A percentile compares a stretch with the other conserved stretches of the same genome.
These are phyloP conservation scores for Pleurotus ostreatus DNA, from an alignment of 768 basidiomycete species.

Conservation along the genomic window DNA sequence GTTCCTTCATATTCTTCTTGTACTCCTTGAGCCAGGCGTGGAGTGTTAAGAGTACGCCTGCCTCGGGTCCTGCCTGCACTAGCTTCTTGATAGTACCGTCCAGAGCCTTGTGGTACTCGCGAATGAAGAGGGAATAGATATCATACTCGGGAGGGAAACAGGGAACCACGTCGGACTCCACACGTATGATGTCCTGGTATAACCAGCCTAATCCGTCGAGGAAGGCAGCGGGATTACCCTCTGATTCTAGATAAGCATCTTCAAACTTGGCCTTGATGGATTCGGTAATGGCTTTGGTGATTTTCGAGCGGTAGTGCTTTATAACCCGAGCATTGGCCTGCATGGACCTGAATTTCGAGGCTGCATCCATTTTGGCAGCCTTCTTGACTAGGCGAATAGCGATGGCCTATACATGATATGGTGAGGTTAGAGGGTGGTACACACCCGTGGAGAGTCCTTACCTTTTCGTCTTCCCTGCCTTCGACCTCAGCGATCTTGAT, in stretches of 20 bases:
- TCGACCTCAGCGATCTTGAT: conserved; percentile 94
- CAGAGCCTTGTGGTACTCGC: conserved; percentile 86
- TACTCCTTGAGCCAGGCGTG: conserved; percentile 97
- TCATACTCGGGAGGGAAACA: conserved; percentile 94
- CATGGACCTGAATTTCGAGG: conserved; percentile 90
- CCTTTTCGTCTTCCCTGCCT: conserved; percentile 93
- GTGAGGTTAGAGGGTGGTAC: too few species aligned
- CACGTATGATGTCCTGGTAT: conserved; percentile 91
- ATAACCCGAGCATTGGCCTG: conserved; percentile 89
- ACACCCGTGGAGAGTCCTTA: conserved; percentile 20
- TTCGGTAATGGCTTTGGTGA: conserved; percentile 74
- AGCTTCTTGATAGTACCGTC: conserved; percentile 70
- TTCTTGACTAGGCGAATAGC: conserved; percentile 94
- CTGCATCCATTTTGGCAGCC: conserved; percentile 87
- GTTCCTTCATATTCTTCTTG: conserved; percentile 91
- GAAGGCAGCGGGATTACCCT: conserved; percentile 66
- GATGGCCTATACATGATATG: conserved; percentile 57
- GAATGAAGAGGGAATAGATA: conserved; percentile 76
- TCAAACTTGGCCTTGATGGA: conserved; percentile 74
- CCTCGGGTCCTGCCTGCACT: conserved; percentile 73
- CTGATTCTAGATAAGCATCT: conserved; percentile 55
- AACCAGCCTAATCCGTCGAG: conserved; percentile 82
- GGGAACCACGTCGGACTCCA: conserved; percentile 84
- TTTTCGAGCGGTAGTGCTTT: conserved; percentile 93
- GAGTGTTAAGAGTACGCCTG: conserved; percentile 80